Evolutionary conservation across 2,329 filamentous ascomycete genomes (phyloP), one percentile per base, ranked within the genome.

Genomic region (Phoma herbarum): DNA sequence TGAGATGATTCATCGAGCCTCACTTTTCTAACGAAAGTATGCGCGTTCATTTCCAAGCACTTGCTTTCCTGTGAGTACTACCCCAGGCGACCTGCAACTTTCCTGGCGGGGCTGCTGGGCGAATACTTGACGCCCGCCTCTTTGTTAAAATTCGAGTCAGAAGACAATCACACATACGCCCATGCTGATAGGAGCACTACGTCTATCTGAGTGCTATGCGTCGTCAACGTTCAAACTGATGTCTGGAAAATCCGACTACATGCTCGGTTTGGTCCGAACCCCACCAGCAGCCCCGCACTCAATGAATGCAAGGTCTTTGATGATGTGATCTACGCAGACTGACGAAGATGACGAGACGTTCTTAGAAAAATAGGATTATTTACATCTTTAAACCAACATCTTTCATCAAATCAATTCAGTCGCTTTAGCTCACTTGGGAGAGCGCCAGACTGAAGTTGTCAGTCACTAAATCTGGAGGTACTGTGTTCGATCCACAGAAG

Each of bases 361-460:
- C n/a, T n/a, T n/a, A n/a, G n/a, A n/a, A n/a, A n/a, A 22, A 29
- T 29, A 10, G 4, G 2, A 10, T 11, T 31, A 31, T 31, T 12
- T 31, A 31, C 11, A 12, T 31, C 0, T 2, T 31, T 4, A n/a
- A 1, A 16, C 7, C 3, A 4, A 16, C 6, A 0, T n/a, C n/a
- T 2, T 35, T 31, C 41, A 59, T 51, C 20, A 59, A 59, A 46
- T 2, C 18, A 58, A 53, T 55, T 46, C 57, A 59, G 57, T 59
- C 57, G 57, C 57, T 59, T 59, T 59, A 59, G 57, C 57, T 59
- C 57, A 59, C 50, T 59, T 59, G 57, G 57, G 57, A 59, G 57
- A 59, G 57, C 57, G 57, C 57, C 57, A 59, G 57, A 59, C 57
- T 59, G 57, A 59, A 59, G 57, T 54, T 53, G 26, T 59, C 57